Conservation (phyloP, 768 basidiomycete species). For the Neoboletus subvelutipes region DNA sequence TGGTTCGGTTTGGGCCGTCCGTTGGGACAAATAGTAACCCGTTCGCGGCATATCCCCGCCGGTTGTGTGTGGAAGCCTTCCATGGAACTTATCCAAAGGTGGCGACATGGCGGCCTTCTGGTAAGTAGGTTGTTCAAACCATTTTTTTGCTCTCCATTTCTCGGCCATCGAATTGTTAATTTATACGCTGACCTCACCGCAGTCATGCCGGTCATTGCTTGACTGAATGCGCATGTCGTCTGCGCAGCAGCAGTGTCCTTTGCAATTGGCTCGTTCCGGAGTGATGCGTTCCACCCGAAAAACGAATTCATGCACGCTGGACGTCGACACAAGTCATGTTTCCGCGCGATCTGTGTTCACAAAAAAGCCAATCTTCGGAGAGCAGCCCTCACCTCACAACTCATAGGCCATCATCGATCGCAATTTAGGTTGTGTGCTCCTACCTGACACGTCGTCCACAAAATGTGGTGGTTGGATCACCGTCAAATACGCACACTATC, state of each 20-base stretch:
- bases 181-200: conserved; percentile 9
- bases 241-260: not conserved
- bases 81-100: conserved; percentile 12
- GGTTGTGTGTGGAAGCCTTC: conserved; percentile 21
- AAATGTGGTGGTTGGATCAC: conserved; percentile 9
- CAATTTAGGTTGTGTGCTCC: conserved; percentile 16
- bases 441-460: conserved; percentile 1
- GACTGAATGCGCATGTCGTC: not conserved
- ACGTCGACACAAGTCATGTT: not conserved
- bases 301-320: not conserved
- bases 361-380: not conserved
- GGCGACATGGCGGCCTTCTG: conserved; percentile 6
- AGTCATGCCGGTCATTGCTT: conserved; percentile 2
- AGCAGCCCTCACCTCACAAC: not conserved
- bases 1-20: conserved; percentile 7
- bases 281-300: not conserved
- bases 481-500: conserved; percentile 7
- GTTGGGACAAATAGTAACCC: not conserved
- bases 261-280: conserved; percentile 1
- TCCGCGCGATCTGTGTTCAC: not conserved
- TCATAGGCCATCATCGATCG: conserved; percentile 6
- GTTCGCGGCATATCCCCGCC: conserved; percentile 15
- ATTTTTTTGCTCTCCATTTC: not conserved
- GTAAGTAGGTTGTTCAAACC: not conserved
- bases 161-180: not conserved